Evolutionary conservation across 2,329 filamentous ascomycete genomes (phyloP), one percentile per base, ranked within the genome.

Genomic region (Aspergillus tamarii): DNA sequence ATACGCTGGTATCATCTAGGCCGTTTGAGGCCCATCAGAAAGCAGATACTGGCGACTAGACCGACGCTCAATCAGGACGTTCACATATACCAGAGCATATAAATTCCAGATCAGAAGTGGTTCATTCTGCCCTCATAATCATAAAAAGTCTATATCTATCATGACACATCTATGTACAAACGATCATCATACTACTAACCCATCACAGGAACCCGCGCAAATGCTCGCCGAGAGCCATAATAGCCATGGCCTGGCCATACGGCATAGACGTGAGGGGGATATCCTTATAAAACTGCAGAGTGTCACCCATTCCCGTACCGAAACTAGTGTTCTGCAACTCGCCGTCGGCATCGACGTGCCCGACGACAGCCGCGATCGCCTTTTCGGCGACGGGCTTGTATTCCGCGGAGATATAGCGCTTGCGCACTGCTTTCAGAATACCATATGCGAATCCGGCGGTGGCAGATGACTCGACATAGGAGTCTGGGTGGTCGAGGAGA

Each of bases 241-340:
- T 92, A 0, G 90, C 91, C 91, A 94, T 93, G 0, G 91, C 90
- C 76, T 94, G 91, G 0, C 91, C 91, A 70, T 94, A 94, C 8
- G 91, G 91, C 91, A 94, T 94, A 69, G 89, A 90, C 2, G 91
- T 94, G 65, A 89, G 78, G 1, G 88, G 84, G 63, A 94, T 93
- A 66, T 91, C 86, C 76, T 90, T 89, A 73, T 94, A 94, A 75
- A 92, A 90, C 78, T 93, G 86, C 73, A 93, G 76, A 62, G 85
- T 84, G 67, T 87, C 83, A 0, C 91, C 91, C 90, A 94, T 93
- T 0, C 83, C 89, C 0, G 91, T 94, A 0, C 91, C 91, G 72
- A 94, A 94, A 67, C 89, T 92, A 1, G 89, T 90, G 72, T 93
- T 88, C 55, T 85, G 80, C 72, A 94, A 77, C 78, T 94, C 91